Evolutionary conservation across 1,284 basidiomycete genomes (phyloP).

Genomic region (Prillingera fragicola): DNA sequence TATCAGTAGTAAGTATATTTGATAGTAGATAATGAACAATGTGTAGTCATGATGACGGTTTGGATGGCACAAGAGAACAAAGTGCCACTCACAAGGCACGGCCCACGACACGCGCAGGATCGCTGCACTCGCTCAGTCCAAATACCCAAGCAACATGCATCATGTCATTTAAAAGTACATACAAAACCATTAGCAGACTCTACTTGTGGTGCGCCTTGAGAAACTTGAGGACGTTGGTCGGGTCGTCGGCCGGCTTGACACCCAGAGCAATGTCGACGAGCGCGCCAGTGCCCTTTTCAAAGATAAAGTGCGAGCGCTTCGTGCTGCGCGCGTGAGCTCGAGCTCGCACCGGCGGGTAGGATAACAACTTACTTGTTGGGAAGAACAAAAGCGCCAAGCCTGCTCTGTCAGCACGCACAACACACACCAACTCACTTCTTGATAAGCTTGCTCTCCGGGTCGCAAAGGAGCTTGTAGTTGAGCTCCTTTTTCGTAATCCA

Average conservation of each 20-base stretch:
- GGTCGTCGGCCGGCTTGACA: slow-evolving; percentile 68
- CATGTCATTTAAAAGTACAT: too few species aligned
- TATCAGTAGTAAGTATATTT: too few species aligned
- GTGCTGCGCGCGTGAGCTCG: slow-evolving; percentile 51
- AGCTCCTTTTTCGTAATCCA: slow-evolving; percentile 61
- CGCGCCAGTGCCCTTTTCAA: slow-evolving; percentile 73
- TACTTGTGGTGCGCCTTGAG: slow-evolving; percentile 30
- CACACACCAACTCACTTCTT: slow-evolving; percentile 47
- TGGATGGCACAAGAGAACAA: too few species aligned
- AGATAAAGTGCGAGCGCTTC: slow-evolving; percentile 83
- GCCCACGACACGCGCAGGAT: too few species aligned
- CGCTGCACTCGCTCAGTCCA: too few species aligned
- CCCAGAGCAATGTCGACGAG: slow-evolving; percentile 73
- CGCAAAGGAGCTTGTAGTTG: slow-evolving; percentile 78
- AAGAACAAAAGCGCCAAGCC: slow-evolving; percentile 66
- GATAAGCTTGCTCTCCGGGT: slow-evolving; percentile 75
- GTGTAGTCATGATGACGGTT: too few species aligned
- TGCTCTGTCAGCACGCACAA: slow-evolving; percentile 9
- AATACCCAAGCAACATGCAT: too few species aligned
- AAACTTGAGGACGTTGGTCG: slow-evolving; percentile 28
- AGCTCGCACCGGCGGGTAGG: background rate
- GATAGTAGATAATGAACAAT: too few species aligned
- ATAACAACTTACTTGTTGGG: slow-evolving; percentile 54
- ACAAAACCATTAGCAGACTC: too few species aligned
- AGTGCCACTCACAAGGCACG: too few species aligned